phyloP scores from a whole-genome alignment of 768 basidiomycete genomes.

The Russula virescens region DNA sequence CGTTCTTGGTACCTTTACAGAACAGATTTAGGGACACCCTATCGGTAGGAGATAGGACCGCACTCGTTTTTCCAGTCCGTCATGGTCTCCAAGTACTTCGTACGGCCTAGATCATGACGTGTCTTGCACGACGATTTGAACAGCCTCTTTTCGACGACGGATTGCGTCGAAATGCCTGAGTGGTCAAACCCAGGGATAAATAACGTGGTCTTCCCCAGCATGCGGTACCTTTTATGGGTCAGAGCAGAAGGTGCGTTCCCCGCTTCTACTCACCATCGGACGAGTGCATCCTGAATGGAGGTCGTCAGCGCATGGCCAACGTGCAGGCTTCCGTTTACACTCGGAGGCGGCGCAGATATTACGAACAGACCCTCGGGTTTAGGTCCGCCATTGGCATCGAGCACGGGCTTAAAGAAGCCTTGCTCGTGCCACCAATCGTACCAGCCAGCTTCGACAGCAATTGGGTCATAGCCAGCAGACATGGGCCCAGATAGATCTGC shows the following conservation, averaged over 20 bases:
- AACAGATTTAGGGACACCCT: neutral
- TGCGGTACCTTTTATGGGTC: constrained; percentile 68
- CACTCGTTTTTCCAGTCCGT: constrained; percentile 98
- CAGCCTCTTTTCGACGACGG: constrained; percentile 90
- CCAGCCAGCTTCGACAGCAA: constrained; percentile 92
- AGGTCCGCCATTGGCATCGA: constrained; percentile 48
- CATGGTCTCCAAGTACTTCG: constrained; percentile 83
- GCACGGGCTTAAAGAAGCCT: constrained; percentile 83
- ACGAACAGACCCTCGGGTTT: constrained; percentile 48
- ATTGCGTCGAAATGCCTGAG: constrained; percentile 96
- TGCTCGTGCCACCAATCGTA: constrained; percentile 96
- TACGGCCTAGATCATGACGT: constrained; percentile 91
- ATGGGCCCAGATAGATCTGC: constrained; percentile 83
- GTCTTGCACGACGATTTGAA: constrained; percentile 78
- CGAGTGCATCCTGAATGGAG: constrained; percentile 83
- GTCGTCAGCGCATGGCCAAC: constrained; percentile 93
- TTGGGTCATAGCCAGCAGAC: constrained; percentile 91
- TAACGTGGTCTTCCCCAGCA: constrained; percentile 87
- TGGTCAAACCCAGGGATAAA: constrained; percentile 97
- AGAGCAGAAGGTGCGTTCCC: neutral
- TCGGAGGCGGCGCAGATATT: constrained; percentile 89
- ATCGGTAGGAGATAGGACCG: constrained; percentile 29
- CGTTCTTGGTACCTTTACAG: constrained; percentile 75
- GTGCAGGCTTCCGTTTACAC: constrained; percentile 93
- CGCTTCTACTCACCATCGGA: constrained; percentile 65